Evolutionary conservation across 2,329 filamentous ascomycete species (phyloP).

Genomic region (Chalaropsis ovoidea): DNA sequence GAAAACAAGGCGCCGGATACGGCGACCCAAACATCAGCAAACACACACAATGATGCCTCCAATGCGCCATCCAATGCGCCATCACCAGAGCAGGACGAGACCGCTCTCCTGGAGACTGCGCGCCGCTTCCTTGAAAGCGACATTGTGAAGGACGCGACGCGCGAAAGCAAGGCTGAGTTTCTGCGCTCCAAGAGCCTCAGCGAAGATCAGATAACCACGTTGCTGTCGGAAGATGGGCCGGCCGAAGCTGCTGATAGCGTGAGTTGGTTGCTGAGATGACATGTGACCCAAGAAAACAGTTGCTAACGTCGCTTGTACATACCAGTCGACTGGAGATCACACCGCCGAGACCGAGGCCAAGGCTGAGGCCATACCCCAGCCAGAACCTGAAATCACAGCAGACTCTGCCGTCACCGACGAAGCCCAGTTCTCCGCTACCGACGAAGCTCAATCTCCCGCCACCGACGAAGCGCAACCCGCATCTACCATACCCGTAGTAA

Average conservation of each 20-base stretch:
- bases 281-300: not conserved
- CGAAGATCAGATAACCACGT: conserved; percentile 54
- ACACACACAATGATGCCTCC: conserved; percentile 13
- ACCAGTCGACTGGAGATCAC: not conserved
- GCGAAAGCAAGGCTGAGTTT: conserved; percentile 65
- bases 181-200: conserved; percentile 65
- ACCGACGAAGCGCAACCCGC: not conserved
- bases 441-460: not conserved
- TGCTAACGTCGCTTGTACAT: not conserved
- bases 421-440: not conserved
- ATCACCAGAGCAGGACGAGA: not conserved
- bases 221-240: conserved; percentile 39
- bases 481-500: conserved; percentile 52
- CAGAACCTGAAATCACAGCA: not conserved
- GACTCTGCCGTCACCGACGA: not conserved
- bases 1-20: conserved; percentile 1
- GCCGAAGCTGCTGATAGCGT: not conserved
- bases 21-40: not conserved
- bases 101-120: conserved; percentile 48
- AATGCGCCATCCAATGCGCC: conserved; percentile 6
- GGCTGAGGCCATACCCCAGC: not conserved
- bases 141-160: conserved; percentile 55
- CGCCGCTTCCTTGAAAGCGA: conserved; percentile 66
- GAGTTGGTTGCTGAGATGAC: not conserved
- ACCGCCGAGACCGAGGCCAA: not conserved